Base-by-base conservation (phyloP, 1,284 basidiomycete species). In the Papiliotrema nemorosa region DNA sequence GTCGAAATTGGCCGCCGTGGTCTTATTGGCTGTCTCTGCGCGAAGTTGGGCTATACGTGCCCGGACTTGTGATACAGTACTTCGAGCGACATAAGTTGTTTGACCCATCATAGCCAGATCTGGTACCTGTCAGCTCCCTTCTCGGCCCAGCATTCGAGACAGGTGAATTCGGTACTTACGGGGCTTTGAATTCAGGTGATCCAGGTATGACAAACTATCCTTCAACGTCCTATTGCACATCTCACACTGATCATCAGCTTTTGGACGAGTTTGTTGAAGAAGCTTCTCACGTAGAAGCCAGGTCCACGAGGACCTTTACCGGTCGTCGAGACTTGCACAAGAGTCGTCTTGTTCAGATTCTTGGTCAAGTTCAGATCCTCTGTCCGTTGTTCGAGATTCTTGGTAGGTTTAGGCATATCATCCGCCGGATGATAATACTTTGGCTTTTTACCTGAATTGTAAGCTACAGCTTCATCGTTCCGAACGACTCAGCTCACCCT, bases 131-230 rank as follows among this genome's bases (percentile, higher is more conserved):
- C 42, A 37, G 31, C 7, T n/a, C 7, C 12, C 20, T 27, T 10
- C 35, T n/a, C n/a, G n/a, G n/a, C n/a, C n/a, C n/a, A n/a, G n/a
- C n/a, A n/a, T n/a, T n/a, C n/a, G n/a, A n/a, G n/a, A n/a, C n/a
- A n/a, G n/a, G n/a, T n/a, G n/a, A n/a, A n/a, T n/a, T n/a, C n/a
- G n/a, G n/a, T 26, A 84, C 90, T 69, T 72, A 96, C 92, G 96
- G 55, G 85, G 84, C 76, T 92, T 82, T 43, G 89, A 86, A 73
- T 98, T 99, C 51, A 99, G 84, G 71, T 99, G 96, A 72, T 98
- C 94, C 44, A 99, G 78, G 70, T 97, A 98, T 1, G 84, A 88
- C 24, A 86, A 81, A 53, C 85, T 93, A 69, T 98, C 94, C 74
- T 96, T 97, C 74, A 90, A 89, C 20, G 88, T 96, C 59, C 90